Evolutionary conservation across 2,329 filamentous ascomycete species (phyloP).

Genomic region (Diaporthe sp.): DNA sequence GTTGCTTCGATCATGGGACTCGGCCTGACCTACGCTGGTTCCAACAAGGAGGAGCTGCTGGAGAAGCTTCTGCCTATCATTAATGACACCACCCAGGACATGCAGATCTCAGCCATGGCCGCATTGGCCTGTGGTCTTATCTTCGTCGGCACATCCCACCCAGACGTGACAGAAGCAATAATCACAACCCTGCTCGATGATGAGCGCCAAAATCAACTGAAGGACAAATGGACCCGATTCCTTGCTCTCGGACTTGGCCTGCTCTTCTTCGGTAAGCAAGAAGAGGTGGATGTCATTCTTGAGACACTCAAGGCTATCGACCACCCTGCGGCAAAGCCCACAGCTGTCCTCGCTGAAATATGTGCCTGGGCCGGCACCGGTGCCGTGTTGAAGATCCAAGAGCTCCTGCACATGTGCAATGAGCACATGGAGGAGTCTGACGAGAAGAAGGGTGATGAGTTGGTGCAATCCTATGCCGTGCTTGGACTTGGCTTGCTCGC

Average conservation of each 20-base stretch:
- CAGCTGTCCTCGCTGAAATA: conserved; percentile 92
- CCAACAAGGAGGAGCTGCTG: conserved; percentile 89
- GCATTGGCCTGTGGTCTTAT: conserved; percentile 90
- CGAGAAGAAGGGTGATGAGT: conserved; percentile 94
- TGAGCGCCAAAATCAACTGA: conserved; percentile 88
- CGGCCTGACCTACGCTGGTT: conserved; percentile 93
- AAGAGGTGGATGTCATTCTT: conserved; percentile 97
- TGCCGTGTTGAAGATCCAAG: conserved; percentile 96
- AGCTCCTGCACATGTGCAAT: conserved; percentile 97
- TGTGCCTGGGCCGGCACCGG: conserved; percentile 99
- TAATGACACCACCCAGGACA: conserved; percentile 84
- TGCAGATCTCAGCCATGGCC: conserved; percentile 97
- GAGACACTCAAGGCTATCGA: conserved; percentile 98
- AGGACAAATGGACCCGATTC: conserved; percentile 98
- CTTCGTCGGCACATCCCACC: conserved; percentile 92
- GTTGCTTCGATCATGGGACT: conserved; percentile 95
- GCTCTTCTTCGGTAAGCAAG: conserved; percentile 95
- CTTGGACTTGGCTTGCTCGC: conserved; percentile 93
- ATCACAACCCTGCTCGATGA: conserved; percentile 94
- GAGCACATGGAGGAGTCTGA: conserved; percentile 96
- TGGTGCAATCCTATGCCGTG: conserved; percentile 96
- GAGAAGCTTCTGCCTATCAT: conserved; percentile 90
- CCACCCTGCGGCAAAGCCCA: conserved; percentile 97
- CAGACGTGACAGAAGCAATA: conserved; percentile 92
- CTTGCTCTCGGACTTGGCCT: conserved; percentile 93